These are phyloP conservation scores for Graphilbum fragrans DNA, from an alignment of 2,329 filamentous ascomycete genomes.

Conservation along the genomic window DNA sequence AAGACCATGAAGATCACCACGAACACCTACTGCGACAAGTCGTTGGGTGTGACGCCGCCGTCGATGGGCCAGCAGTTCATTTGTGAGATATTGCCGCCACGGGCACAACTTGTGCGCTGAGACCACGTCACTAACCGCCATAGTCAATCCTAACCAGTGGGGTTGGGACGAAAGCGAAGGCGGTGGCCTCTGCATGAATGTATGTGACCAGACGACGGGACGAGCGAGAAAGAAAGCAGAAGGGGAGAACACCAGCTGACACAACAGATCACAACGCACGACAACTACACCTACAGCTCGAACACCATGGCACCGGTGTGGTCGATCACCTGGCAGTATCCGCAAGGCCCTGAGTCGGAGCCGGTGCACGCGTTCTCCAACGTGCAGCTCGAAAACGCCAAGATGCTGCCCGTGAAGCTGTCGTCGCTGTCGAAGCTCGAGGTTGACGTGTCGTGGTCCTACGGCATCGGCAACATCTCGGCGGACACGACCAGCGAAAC, in stretches of 20 bases:
- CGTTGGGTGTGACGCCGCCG: constrained; percentile 31
- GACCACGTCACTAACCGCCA: neutral
- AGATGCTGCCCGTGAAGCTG: constrained; percentile 29
- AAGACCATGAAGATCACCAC: constrained; percentile 19
- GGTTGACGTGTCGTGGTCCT: constrained; percentile 37
- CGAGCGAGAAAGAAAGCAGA: too few species aligned
- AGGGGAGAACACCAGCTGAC: too few species aligned
- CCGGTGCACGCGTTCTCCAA: constrained; percentile 45
- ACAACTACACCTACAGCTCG: constrained; percentile 37
- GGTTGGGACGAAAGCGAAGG: constrained; percentile 24
- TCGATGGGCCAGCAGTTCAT: constrained; percentile 31
- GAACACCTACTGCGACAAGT: constrained; percentile 26
- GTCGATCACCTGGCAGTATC: constrained; percentile 41
- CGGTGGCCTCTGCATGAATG: constrained; percentile 38
- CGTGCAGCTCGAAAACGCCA: constrained; percentile 29
- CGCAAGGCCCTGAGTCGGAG: constrained; percentile 23
- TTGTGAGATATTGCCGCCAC: constrained; percentile 22
- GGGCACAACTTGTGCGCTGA: neutral
- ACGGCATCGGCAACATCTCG: constrained; percentile 29
- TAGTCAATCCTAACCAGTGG: constrained; percentile 47
- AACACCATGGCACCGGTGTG: constrained; percentile 33
- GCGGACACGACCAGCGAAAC: constrained; percentile 20
- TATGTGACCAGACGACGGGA: too few species aligned
- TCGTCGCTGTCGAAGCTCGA: constrained; percentile 24
- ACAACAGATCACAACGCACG: constrained; percentile 35